Evolutionary conservation across 768 basidiomycete genomes (phyloP), one percentile per base, ranked within the genome.

Genomic region (Pulveroboletus sp.): DNA sequence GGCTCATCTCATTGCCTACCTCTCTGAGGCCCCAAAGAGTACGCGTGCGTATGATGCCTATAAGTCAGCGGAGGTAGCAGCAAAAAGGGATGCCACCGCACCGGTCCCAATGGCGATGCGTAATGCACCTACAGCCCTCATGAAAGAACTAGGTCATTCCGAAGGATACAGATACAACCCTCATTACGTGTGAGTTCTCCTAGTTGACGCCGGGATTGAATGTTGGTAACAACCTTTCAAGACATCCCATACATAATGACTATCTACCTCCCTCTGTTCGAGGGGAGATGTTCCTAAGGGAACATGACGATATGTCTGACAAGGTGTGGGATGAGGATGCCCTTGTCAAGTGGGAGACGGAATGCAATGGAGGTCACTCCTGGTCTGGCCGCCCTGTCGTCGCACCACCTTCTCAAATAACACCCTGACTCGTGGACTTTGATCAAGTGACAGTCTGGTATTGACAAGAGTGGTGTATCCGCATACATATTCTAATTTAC

Each of bases 21-120:
- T 93, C 42, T 74, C 85, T n/a, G 86, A 89, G 65, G 84, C 89
- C 2, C 84, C 83, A 0, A 93, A 93, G 67, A 86, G 83, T 28
- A 89, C 87, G 0, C 79, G 90, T 18, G 68, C 84, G 4, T 93
- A 93, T 60, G 81, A 82, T 46, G 91, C 82, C 0, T 93, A 91
- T 67, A 79, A 78, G 21, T 71, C 76, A 30, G 86, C 86, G 1
- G 84, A 84, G 63, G 78, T 62, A 41, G 80, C 80, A 2, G 85
- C 81, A 6, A 77, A 77, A 60, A 57, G 58, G 49, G 80, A 79
- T 62, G 64, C 68, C 49, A 70, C 78, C 10, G 60, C 78, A 42
- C 75, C 82, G 4, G 86, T 93, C 1, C 91, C 91, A 1, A 58
- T 89, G 49, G 73, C 76, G 33, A 76, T 91, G 57, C 77, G 91